phyloP scores from a whole-genome alignment of 768 basidiomycete species.

The Agaricus blazei region DNA sequence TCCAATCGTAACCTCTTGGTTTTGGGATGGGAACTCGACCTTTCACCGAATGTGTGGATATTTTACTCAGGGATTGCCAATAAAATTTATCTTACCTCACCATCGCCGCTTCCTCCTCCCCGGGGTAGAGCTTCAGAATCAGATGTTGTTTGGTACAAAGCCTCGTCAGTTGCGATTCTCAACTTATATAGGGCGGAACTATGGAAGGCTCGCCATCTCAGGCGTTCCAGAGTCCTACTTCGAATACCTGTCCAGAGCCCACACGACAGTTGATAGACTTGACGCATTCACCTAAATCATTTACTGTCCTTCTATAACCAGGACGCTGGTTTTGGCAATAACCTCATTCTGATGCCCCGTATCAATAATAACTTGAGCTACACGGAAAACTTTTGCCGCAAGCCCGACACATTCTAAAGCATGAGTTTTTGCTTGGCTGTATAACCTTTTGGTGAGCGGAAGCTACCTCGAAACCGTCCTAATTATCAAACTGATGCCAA shows the following conservation, averaged over 20 bases:
- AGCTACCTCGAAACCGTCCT: background rate
- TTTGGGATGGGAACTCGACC: background rate
- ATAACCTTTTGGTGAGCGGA: background rate
- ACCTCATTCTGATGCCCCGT: background rate
- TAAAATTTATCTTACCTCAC: no score
- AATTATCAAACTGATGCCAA: background rate
- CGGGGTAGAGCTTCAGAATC: background rate
- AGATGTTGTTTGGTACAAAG: background rate
- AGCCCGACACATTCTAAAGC: background rate
- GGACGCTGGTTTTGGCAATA: background rate
- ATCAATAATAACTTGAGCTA: background rate
- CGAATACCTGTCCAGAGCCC: background rate
- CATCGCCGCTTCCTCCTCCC: background rate
- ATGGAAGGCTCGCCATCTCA: background rate
- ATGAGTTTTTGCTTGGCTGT: background rate
- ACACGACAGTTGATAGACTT: background rate
- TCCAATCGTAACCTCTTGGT: no score
- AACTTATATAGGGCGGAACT: background rate
- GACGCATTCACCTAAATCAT: background rate
- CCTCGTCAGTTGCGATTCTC: background rate
- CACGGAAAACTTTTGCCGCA: background rate
- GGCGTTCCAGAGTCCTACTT: background rate
- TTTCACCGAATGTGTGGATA: background rate
- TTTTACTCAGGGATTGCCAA: background rate
- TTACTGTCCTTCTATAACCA: background rate